phyloP scores from a whole-genome alignment of 176 grass and related monocot species.

The Secale cereale region DNA sequence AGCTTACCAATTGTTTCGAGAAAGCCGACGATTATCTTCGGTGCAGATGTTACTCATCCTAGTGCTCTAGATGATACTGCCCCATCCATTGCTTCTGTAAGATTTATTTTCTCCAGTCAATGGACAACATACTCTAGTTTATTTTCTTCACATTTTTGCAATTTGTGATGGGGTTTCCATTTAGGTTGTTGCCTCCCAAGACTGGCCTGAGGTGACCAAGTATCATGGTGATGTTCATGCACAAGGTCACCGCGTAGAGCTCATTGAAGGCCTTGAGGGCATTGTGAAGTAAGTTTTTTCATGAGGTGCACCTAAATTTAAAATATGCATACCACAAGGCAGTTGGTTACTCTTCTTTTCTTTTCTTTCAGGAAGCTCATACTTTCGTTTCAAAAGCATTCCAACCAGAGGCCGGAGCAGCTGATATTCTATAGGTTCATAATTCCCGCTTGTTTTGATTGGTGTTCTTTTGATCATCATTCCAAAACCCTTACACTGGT shows the following conservation, averaged over 20 bases:
- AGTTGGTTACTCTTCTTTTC: neutral
- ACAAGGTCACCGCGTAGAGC: constrained; percentile 51
- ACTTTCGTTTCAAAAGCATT: constrained; percentile 29
- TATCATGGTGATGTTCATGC: constrained; percentile 50
- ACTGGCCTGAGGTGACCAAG: constrained; percentile 74
- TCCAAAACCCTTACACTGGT: neutral
- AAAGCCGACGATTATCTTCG: constrained; percentile 67
- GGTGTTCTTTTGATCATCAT: neutral
- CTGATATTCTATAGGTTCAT: constrained; percentile 76
- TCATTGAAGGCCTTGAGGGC: constrained; percentile 44
- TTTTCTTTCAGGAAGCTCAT: constrained; percentile 54
- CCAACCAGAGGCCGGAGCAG: constrained; percentile 31
- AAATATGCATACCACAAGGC: neutral
- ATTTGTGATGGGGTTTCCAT: neutral
- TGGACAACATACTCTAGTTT: neutral
- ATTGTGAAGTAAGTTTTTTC: constrained; percentile 36
- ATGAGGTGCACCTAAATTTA: neutral
- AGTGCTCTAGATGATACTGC: constrained; percentile 49
- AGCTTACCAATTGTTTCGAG: constrained; percentile 48
- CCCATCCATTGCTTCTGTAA: constrained; percentile 77
- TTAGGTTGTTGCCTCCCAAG: constrained; percentile 75
- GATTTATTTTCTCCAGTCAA: neutral
- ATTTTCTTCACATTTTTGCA: neutral
- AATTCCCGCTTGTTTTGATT: neutral
- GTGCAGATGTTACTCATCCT: constrained; percentile 73